Percentiles rank a stretch among this genome's conserved stretches.
Conservation (phyloP, 2,329 filamentous ascomycete species). For the Aspergillus nomiae region DNA sequence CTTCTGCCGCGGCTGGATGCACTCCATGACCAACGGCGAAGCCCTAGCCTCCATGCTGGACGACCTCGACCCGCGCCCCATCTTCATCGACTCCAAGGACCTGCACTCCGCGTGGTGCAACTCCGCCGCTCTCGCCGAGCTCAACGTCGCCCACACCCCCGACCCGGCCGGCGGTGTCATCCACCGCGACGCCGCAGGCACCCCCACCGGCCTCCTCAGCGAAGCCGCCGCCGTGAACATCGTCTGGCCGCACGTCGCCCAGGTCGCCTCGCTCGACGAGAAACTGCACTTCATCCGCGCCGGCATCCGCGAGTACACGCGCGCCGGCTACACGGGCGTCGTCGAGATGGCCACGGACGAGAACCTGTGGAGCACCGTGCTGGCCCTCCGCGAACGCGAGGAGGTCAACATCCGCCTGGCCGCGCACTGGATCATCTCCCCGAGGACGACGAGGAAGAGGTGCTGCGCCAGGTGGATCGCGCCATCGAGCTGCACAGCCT, state of each 20-base stretch:
- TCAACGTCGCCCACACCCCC: slow-evolving; percentile 42
- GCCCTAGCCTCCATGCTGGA: slow-evolving; percentile 49
- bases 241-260: slow-evolving; percentile 51
- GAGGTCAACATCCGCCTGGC: slow-evolving; percentile 45
- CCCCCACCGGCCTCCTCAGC: slow-evolving; percentile 46
- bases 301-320: slow-evolving; percentile 47
- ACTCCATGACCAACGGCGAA: slow-evolving; percentile 46
- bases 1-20: slow-evolving; percentile 53
- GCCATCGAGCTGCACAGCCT: slow-evolving; percentile 44
- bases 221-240: slow-evolving; percentile 49
- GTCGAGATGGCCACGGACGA: slow-evolving; percentile 57
- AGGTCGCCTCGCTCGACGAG: slow-evolving; percentile 43
- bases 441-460: slow-evolving; percentile 38
- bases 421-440: slow-evolving; percentile 52
- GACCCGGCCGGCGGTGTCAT: slow-evolving; percentile 51
- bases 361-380: slow-evolving; percentile 47
- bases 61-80: slow-evolving; percentile 50
- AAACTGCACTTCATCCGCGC: slow-evolving; percentile 44
- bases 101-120: slow-evolving; percentile 56
- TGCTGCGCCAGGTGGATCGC: slow-evolving; percentile 48
- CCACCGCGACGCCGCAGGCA: slow-evolving; percentile 44
- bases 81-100: slow-evolving; percentile 53
- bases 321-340: slow-evolving; percentile 50
- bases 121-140: slow-evolving; percentile 47
- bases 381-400: slow-evolving; percentile 34